A percentile compares a stretch with the other conserved stretches of the same genome.
Conservation (phyloP, 2,329 filamentous ascomycete species). For the Apiospora malaysiana region DNA sequence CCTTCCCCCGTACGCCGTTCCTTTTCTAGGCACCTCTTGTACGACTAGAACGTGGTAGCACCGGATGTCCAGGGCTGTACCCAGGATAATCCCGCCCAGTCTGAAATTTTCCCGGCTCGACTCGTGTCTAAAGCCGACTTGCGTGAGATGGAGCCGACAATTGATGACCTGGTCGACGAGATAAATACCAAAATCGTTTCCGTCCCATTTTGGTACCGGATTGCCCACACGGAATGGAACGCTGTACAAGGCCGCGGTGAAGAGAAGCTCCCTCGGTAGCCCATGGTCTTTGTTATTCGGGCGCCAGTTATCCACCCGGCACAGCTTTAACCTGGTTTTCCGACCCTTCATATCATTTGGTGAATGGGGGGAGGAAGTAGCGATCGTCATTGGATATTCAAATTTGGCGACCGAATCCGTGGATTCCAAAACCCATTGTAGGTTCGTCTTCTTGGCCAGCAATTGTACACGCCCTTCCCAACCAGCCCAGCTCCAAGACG, state of each 20-base stretch:
- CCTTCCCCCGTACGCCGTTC: neutral
- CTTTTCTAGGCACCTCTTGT: neutral
- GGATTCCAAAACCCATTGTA: neutral
- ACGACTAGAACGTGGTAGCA: neutral
- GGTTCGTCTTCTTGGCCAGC: neutral
- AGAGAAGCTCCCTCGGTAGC: neutral
- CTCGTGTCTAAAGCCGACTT: neutral
- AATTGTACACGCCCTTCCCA: neutral
- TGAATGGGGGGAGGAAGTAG: neutral
- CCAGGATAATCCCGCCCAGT: neutral
- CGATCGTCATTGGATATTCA: neutral
- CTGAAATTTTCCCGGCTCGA: neutral
- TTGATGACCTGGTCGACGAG: neutral
- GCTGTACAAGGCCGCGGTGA: neutral
- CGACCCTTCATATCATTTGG: neutral
- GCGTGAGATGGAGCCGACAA: neutral
- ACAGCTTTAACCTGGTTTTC: neutral
- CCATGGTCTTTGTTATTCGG: neutral
- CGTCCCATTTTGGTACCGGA: neutral
- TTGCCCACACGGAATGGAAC: neutral
- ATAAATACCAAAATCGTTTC: neutral
- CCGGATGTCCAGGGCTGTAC: neutral
- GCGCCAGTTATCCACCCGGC: neutral
- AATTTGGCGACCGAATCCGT: neutral
- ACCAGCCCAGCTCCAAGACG: neutral